phyloP scores from a whole-genome alignment of 1,284 basidiomycete species.

The Papiliotrema nemorosa region DNA sequence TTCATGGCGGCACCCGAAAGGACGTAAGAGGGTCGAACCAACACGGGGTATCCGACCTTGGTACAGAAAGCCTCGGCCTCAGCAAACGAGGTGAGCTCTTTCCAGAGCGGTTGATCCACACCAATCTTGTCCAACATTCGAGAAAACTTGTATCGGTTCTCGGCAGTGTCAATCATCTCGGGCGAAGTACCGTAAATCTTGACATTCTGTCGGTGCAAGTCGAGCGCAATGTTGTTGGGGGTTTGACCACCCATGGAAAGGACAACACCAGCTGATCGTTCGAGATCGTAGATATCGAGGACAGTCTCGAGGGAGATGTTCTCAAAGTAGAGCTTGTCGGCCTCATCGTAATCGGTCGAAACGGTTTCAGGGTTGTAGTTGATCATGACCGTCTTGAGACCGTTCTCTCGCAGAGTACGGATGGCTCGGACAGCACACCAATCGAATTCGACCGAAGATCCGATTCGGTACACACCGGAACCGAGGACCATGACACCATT shows the following conservation, averaged over 20 bases:
- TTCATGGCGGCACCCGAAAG: constrained; percentile 99
- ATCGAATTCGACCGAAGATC: constrained; percentile 98
- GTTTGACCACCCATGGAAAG: constrained; percentile 98
- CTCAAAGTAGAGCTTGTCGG: constrained; percentile 97
- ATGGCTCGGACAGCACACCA: constrained; percentile 99
- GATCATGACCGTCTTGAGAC: constrained; percentile 97
- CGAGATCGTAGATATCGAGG: constrained; percentile 92
- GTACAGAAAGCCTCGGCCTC: constrained; percentile 86
- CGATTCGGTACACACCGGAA: constrained; percentile 97
- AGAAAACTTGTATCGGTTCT: constrained; percentile 99
- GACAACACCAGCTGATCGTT: constrained; percentile 85
- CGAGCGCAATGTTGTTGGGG: constrained; percentile 96
- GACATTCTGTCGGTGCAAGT: constrained; percentile 90
- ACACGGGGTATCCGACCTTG: constrained; percentile 88
- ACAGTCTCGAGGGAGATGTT: constrained; percentile 97
- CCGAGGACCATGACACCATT: constrained; percentile 95
- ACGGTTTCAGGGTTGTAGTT: constrained; percentile 99
- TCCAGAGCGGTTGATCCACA: constrained; percentile 96
- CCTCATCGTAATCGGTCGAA: constrained; percentile 98
- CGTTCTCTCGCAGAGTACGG: constrained; percentile 86
- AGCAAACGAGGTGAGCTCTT: constrained; percentile 86
- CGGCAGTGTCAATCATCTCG: constrained; percentile 99
- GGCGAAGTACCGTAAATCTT: constrained; percentile 98
- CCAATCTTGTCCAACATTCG: constrained; percentile 95
- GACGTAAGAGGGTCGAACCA: constrained; percentile 96